Evolutionary conservation across 2,329 filamentous ascomycete species (phyloP).

Genomic region (Aureobasidium mangrovei): DNA sequence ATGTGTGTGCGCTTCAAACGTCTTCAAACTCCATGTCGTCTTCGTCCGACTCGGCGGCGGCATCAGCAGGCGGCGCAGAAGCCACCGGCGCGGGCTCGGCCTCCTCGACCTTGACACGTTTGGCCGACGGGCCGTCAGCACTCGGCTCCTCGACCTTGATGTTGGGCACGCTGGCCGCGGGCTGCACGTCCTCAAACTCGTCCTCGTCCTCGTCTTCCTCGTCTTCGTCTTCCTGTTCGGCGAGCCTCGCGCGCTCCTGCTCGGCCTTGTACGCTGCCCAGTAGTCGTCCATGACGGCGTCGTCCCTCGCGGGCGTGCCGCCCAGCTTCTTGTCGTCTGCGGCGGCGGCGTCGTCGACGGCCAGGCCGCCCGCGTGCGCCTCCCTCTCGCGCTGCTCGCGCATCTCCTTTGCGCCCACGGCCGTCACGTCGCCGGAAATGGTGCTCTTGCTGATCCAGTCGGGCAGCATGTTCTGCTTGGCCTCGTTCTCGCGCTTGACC

Average conservation of each 20-base stretch:
- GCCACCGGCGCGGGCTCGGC: conserved; percentile 21
- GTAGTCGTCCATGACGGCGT: conserved; percentile 55
- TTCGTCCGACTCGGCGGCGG: conserved; percentile 38
- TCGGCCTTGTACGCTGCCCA: conserved; percentile 59
- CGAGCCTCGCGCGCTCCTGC: conserved; percentile 35
- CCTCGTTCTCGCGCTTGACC: conserved; percentile 20
- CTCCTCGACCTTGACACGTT: conserved; percentile 53
- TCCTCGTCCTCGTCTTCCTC: conserved; percentile 44
- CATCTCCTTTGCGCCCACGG: conserved; percentile 28
- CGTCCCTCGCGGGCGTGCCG: conserved; percentile 31
- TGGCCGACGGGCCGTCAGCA: conserved; percentile 43
- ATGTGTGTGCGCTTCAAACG: conserved; percentile 21
- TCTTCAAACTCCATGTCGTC: conserved; percentile 41
- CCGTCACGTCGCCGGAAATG: conserved; percentile 38
- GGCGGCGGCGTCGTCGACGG: conserved; percentile 35
- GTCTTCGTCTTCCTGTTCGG: conserved; percentile 36
- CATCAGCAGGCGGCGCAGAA: conserved; percentile 20
- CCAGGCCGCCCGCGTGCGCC: conserved; percentile 21
- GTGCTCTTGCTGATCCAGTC: conserved; percentile 30
- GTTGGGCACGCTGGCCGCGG: conserved; percentile 17
- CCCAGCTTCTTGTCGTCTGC: conserved; percentile 43
- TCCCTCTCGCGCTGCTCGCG: conserved; percentile 32
- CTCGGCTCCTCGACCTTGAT: conserved; percentile 27
- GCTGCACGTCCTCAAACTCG: conserved; percentile 44
- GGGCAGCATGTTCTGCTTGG: conserved; percentile 28